Conservation (phyloP, 192 early-diverging fungal species). For the Coemansia pectinata region DNA sequence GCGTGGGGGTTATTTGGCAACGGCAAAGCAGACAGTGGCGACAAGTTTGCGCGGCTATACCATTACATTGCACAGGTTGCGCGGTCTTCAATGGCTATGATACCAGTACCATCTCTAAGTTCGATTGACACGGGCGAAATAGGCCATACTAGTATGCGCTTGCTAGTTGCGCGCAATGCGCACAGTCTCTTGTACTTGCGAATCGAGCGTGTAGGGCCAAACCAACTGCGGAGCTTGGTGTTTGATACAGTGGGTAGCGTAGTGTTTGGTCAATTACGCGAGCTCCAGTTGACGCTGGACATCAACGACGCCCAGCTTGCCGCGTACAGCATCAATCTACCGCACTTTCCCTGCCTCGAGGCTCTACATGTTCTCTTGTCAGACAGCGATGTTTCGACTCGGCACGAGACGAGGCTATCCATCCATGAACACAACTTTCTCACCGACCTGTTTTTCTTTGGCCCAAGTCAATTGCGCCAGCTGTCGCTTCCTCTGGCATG, state of each 20-base stretch:
- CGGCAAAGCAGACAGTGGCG: not conserved
- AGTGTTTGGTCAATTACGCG: conserved; percentile 8
- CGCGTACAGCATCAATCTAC: not conserved
- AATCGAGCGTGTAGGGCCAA: conserved; percentile 6
- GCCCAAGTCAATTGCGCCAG: not conserved
- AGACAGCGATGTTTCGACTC: conserved; percentile 3
- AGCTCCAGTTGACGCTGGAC: conserved; percentile 10
- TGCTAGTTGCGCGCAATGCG: conserved; percentile 1
- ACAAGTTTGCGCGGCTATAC: conserved; percentile 14
- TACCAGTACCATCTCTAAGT: not conserved
- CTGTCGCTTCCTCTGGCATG: conserved; percentile 13
- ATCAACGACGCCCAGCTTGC: conserved; percentile 3
- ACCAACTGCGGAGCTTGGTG: conserved; percentile 7
- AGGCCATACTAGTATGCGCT: not conserved
- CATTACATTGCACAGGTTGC: not conserved
- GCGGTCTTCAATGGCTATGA: not conserved
- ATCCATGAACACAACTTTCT: conserved; percentile 13
- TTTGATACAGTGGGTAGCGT: not conserved
- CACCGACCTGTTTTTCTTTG: conserved; percentile 9
- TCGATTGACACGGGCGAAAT: conserved; percentile 1
- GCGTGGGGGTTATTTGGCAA: not conserved
- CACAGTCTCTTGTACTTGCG: conserved; percentile 7
- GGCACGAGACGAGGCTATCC: conserved; percentile 9
- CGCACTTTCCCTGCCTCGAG: conserved; percentile 11
- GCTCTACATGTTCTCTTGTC: conserved; percentile 5